A percentile compares a stretch with the other conserved stretches of the same genome.
Conservation (phyloP, 2,329 filamentous ascomycete genomes). For the Fusarium incarnatum region DNA sequence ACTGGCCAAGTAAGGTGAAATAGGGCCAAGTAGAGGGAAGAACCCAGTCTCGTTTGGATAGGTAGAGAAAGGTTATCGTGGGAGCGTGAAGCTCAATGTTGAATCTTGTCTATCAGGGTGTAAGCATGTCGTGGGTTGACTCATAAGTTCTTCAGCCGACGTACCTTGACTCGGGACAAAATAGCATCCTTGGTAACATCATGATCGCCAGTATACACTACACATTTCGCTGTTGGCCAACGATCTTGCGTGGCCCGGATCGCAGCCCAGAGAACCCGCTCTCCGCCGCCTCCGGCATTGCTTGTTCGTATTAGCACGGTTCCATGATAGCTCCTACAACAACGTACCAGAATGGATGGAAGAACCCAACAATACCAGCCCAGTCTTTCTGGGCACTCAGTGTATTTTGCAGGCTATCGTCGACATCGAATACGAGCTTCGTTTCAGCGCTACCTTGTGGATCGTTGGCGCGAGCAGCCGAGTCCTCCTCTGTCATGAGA, state of each 20-base stretch:
- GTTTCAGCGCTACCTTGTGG: constrained; percentile 62
- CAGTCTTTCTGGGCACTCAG: constrained; percentile 68
- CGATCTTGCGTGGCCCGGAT: constrained; percentile 89
- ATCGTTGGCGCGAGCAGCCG: constrained; percentile 51
- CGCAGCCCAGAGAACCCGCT: constrained; percentile 95
- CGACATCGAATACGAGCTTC: constrained; percentile 67
- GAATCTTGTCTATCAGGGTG: constrained; percentile 75
- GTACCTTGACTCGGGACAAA: constrained; percentile 78
- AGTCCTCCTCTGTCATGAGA: constrained; percentile 61
- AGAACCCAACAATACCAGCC: constrained; percentile 92
- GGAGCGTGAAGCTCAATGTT: constrained; percentile 90
- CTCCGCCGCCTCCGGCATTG: constrained; percentile 95
- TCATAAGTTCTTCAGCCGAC: constrained; percentile 29
- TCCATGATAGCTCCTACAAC: background rate
- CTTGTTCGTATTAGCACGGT: constrained; percentile 57
- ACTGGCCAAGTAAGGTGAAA: constrained; percentile 95
- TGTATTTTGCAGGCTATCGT: constrained; percentile 45
- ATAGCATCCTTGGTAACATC: constrained; percentile 85
- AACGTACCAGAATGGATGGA: constrained; percentile 93
- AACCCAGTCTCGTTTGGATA: constrained; percentile 88
- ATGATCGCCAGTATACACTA: constrained; percentile 96
- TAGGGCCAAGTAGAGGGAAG: constrained; percentile 88
- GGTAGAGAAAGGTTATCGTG: constrained; percentile 88
- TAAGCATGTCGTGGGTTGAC: constrained; percentile 17
- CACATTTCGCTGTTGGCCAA: constrained; percentile 89